A percentile compares a stretch with the other conserved stretches of the same genome.
These are phyloP conservation scores for Antarctomyces pellizariae DNA, from an alignment of 495 filamentous ascomycete species.

Conservation along the genomic window DNA sequence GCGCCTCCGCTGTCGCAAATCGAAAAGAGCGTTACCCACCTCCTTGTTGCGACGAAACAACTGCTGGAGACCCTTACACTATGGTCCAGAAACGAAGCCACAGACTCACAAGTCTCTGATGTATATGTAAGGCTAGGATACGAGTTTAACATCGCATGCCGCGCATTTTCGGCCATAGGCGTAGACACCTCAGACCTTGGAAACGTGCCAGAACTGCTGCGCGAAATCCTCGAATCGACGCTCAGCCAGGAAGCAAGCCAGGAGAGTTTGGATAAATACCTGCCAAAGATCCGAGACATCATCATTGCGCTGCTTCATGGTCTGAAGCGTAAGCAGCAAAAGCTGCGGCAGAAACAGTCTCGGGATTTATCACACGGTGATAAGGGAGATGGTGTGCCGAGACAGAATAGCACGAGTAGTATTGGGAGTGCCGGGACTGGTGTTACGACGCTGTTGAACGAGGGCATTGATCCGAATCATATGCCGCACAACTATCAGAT, in stretches of 20 bases:
- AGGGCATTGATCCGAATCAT: too few relatives aligned
- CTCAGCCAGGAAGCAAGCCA: constrained; percentile 89
- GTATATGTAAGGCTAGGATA: constrained; percentile 94
- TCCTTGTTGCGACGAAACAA: constrained; percentile 93
- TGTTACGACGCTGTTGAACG: constrained; percentile 44
- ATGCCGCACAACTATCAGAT: too few relatives aligned
- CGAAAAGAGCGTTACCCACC: constrained; percentile 94
- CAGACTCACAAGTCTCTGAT: constrained; percentile 86
- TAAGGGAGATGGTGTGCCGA: constrained; percentile 19
- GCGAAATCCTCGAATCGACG: constrained; percentile 82
- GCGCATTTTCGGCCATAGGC: constrained; percentile 85
- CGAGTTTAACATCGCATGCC: constrained; percentile 95
- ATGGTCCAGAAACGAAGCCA: constrained; percentile 82
- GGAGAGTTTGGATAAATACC: constrained; percentile 72
- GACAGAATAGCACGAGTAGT: constrained; percentile 47
- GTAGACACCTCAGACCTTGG: constrained; percentile 86
- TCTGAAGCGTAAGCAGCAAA: constrained; percentile 86
- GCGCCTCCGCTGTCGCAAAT: constrained; percentile 56
- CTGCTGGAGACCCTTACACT: constrained; percentile 88
- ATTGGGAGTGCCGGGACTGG: constrained; percentile 31
- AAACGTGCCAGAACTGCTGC: constrained; percentile 77
- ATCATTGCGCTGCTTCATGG: constrained; percentile 95
- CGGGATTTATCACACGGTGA: constrained; percentile 35
- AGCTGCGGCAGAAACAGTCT: constrained; percentile 56
- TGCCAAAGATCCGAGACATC: constrained; percentile 86